Evolutionary conservation across 352 stramenopile genomes (phyloP), one percentile per base, ranked within the genome.

Genomic region (Pythium chondricola): DNA sequence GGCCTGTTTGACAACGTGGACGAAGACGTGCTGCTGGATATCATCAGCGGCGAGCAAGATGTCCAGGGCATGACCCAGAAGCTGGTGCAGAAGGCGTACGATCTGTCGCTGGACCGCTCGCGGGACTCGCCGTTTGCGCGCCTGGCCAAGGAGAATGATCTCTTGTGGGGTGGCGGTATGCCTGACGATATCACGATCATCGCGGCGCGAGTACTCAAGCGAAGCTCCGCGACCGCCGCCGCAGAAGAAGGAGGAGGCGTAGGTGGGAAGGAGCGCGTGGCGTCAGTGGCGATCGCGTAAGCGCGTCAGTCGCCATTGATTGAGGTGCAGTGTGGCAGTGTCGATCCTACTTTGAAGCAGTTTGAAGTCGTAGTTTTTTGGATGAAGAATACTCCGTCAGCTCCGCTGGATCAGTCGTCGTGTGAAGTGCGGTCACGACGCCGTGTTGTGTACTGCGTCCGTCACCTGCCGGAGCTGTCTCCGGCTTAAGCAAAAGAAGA

Each of bases 61-160:
- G 56, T 97, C 9, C 63, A 78, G 43, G 68, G 63, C 8, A 69
- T 97, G 59, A 93, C 84, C n/a, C 69, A 74, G 31, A 72, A 72
- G 30, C 65, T 97, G 10, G 88, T 86, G 26, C 49, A 79, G 42
- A 91, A 85, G 45, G 93, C 93, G 9, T 85, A 95, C 51, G 90
- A 98, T 17, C 74, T 96, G 48, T 97, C 88, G 52, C 68, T 98
- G 5, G 90, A 98, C 62, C 71, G 70, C 6, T 70, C 56, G 10
- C 69, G 80, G 6, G 95, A 99, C 77, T 98, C 89, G 43, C 95
- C 95, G 6, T 99, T 99, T 78, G 94, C 95, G 11, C 74, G 97
- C 4, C 71, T 99, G 31, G 95, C 95, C 7, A 99, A 99, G 63
- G 95, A 99, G 40, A 98, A 98, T 74, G 95, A 99, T 63, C 96